A percentile compares a stretch with the other conserved stretches of the same genome.
phyloP scores from a whole-genome alignment of 345 rosid species.

The Gossypium longicalyx region DNA sequence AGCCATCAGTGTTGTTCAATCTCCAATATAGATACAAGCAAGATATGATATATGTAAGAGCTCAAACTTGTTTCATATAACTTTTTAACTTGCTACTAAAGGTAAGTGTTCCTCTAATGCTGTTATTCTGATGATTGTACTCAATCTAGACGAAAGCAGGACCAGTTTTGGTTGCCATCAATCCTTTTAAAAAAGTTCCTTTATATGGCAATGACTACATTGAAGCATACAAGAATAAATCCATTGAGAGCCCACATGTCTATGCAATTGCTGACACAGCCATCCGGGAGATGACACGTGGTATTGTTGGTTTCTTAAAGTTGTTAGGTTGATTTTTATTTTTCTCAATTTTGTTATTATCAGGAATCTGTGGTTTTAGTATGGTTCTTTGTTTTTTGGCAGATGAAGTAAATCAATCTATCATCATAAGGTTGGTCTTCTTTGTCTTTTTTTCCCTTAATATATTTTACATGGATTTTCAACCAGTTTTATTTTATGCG shows the following conservation, averaged over 20 bases:
- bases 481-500: neutral
- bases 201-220: constrained; percentile 73
- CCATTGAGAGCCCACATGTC: constrained; percentile 28
- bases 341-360: neutral
- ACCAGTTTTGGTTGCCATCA: constrained; percentile 90
- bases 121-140: constrained; percentile 18
- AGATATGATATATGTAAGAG: constrained; percentile 89
- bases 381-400: constrained; percentile 26
- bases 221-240: constrained; percentile 77
- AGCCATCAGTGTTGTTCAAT: constrained; percentile 91
- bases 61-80: constrained; percentile 15
- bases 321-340: constrained; percentile 10
- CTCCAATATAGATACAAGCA: constrained; percentile 83
- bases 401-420: constrained; percentile 99
- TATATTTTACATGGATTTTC: neutral
- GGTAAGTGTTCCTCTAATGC: constrained; percentile 9
- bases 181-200: constrained; percentile 92
- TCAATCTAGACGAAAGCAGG: constrained; percentile 90
- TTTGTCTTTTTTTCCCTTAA: neutral
- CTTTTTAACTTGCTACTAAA: constrained; percentile 18
- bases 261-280: constrained; percentile 91
- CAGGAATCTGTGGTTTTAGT: constrained; percentile 19
- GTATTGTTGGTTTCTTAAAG: constrained; percentile 36
- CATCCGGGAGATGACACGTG: constrained; percentile 94
- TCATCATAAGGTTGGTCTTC: constrained; percentile 87